phyloP scores from a whole-genome alignment of 1,284 basidiomycete genomes.

The Pyrrhoderma lamaoense region DNA sequence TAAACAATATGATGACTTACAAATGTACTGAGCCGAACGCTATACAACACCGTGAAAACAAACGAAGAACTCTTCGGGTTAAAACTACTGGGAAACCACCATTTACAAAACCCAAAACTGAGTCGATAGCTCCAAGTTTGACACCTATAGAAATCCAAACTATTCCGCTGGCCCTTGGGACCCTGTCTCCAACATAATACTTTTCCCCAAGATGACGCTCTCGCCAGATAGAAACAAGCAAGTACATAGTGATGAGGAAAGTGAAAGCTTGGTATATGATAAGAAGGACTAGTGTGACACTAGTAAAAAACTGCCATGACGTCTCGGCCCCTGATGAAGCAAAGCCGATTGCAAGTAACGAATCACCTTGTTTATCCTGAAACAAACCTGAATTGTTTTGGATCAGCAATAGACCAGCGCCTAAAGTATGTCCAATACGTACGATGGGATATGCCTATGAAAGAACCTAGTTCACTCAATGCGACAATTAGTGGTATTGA shows the following conservation, averaged over 20 bases:
- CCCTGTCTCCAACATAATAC: constrained; percentile 25
- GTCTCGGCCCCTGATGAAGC: constrained; percentile 29
- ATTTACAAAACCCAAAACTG: constrained; percentile 52
- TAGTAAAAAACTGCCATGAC: constrained; percentile 51
- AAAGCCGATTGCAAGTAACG: constrained; percentile 39
- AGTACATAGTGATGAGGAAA: constrained; percentile 51
- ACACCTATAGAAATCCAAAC: constrained; percentile 55
- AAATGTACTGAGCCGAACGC: constrained; percentile 59
- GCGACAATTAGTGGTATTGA: constrained; percentile 49
- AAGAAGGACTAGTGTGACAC: constrained; percentile 50
- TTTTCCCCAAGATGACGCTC: constrained; percentile 44
- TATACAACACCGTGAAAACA: constrained; percentile 45
- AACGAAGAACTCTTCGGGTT: constrained; percentile 48
- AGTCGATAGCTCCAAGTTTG: constrained; percentile 57
- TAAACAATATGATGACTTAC: constrained; percentile 28
- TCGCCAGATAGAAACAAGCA: constrained; percentile 43
- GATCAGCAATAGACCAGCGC: no score
- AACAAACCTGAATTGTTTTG: constrained; percentile 4
- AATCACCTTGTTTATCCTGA: constrained; percentile 2
- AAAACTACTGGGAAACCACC: constrained; percentile 45
- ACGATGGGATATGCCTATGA: constrained; percentile 55
- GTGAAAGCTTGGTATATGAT: constrained; percentile 47
- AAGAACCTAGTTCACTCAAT: constrained; percentile 55
- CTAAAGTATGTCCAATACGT: no score
- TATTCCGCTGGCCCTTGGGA: constrained; percentile 49